Conservation (phyloP, 2,329 filamentous ascomycete genomes). For the Hortaea sp. region DNA sequence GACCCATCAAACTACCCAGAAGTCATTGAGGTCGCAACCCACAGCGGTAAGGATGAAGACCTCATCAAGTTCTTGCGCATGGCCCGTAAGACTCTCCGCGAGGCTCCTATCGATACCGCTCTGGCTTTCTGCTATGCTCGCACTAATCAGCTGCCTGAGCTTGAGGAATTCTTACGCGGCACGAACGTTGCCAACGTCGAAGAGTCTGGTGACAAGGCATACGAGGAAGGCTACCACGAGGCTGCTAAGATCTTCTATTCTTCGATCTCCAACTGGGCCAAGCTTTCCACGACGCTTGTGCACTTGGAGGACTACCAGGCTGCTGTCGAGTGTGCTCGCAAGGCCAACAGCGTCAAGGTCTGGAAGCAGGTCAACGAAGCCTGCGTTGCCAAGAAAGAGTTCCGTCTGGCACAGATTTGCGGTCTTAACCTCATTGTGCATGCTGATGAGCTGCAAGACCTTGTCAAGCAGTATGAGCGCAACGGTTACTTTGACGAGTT, state of each 20-base stretch:
- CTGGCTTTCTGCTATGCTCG: slow-evolving; percentile 90
- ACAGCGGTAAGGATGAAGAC: slow-evolving; percentile 95
- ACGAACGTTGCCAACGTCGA: slow-evolving; percentile 95
- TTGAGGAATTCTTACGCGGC: slow-evolving; percentile 89
- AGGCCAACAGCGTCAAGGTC: slow-evolving; percentile 98
- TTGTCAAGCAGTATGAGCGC: slow-evolving; percentile 93
- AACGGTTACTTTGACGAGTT: slow-evolving; percentile 99
- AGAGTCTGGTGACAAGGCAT: slow-evolving; percentile 95
- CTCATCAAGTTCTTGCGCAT: slow-evolving; percentile 93
- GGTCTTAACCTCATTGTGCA: slow-evolving; percentile 97
- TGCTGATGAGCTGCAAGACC: slow-evolving; percentile 83
- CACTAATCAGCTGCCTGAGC: slow-evolving; percentile 79
- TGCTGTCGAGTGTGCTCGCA: slow-evolving; percentile 92
- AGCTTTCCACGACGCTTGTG: slow-evolving; percentile 95
- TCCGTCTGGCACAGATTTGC: slow-evolving; percentile 96
- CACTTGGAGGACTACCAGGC: slow-evolving; percentile 95
- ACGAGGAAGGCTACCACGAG: slow-evolving; percentile 85
- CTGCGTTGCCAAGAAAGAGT: slow-evolving; percentile 95
- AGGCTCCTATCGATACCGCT: slow-evolving; percentile 85
- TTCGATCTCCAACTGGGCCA: slow-evolving; percentile 99
- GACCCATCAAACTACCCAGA: slow-evolving; percentile 90
- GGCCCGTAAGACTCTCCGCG: slow-evolving; percentile 92
- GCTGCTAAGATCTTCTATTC: slow-evolving; percentile 98
- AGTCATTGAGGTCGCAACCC: slow-evolving; percentile 90
- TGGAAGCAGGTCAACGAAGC: slow-evolving; percentile 98